Percentiles rank a stretch among this genome's conserved stretches.
Conservation (phyloP, 441 rosid species). For the Populus hybrid region DNA sequence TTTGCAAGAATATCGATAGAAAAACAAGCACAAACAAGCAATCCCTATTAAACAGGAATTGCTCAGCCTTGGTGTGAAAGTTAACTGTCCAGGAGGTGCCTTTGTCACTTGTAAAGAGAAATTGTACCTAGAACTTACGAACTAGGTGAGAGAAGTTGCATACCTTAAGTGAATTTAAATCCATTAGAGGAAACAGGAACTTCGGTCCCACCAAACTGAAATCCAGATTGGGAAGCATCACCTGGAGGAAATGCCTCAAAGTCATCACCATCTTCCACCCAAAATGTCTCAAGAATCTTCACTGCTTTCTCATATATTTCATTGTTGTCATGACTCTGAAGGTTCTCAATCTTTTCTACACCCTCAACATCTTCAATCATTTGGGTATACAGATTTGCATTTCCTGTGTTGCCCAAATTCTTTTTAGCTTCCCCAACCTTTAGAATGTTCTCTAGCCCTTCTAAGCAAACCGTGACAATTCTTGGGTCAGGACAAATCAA, state of each 20-base stretch:
- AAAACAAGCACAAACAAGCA: not conserved
- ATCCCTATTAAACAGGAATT: not conserved
- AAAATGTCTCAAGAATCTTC: constrained; percentile 71
- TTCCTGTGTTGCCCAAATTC: constrained; percentile 47
- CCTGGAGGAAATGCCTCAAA: constrained; percentile 45
- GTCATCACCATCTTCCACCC: constrained; percentile 71
- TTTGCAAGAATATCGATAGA: not conserved
- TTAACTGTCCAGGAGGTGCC: not conserved
- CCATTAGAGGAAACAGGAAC: constrained; percentile 61
- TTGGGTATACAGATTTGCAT: constrained; percentile 54
- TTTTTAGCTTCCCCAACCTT: constrained; percentile 82
- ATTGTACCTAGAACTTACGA: not conserved
- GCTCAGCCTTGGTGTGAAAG: not conserved
- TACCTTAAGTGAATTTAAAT: constrained; percentile 68
- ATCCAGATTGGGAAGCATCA: constrained; percentile 53
- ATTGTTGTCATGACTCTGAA: constrained; percentile 70
- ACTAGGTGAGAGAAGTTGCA: not conserved
- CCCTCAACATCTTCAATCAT: constrained; percentile 80
- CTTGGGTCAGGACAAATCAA: constrained; percentile 79
- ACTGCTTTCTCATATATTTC: constrained; percentile 81
- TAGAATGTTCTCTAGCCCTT: constrained; percentile 81
- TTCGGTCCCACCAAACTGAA: constrained; percentile 56
- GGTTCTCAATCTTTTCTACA: constrained; percentile 67
- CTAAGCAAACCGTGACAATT: constrained; percentile 76
- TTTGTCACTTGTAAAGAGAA: not conserved